Base-by-base conservation (phyloP, 2,329 filamentous ascomycete genomes). In the Sordariomycetes sp. region DNA sequence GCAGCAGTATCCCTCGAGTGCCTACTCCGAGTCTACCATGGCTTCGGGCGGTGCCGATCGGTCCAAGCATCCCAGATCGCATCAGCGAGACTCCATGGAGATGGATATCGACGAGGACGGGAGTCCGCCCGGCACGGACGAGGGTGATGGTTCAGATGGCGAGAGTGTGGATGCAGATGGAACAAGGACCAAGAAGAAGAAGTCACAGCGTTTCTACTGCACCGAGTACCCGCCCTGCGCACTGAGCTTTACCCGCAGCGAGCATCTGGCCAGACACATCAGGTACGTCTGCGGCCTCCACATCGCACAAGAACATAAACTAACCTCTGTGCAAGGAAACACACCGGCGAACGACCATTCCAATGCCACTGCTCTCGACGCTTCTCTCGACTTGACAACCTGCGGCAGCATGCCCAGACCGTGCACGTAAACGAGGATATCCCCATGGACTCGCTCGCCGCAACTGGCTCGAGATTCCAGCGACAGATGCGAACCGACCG, bases 341-440 rank as follows among this genome's bases (percentile, higher is more conserved):
- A 98, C 51, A 98, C 92, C 1, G 92, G 92, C 34, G 92, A 98
- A 64, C 79, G 92, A 19, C 92, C 92, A 0, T 98, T 96, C 49
- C 84, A 93, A 58, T 98, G 92, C 46, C 92, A 96, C 57, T 98
- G 92, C 58, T 86, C 82, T 3, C 77, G 92, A 33, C 77, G 87
- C 36, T 98, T 98, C 55, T 96, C 92, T 8, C 77, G 90, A 32
- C 72, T 96, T 30, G 90, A 98, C 57, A 98, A 98, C 52, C 66
- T 98, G 33, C 79, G 92, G 39, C 92, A 98, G 54, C 92, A 98
- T 67, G 92, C 92, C 29, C 88, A 95, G 57, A 96, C 92, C 0
- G 92, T 98, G 1, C 92, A 98, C 55, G 84, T 94, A 38, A 95
- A 96, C 55, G 92, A 96, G 55, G 87, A 95, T 37, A 98, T 98